Conservation (phyloP, 129 eudicot genomes). For the Dittrichia graveolens region DNA sequence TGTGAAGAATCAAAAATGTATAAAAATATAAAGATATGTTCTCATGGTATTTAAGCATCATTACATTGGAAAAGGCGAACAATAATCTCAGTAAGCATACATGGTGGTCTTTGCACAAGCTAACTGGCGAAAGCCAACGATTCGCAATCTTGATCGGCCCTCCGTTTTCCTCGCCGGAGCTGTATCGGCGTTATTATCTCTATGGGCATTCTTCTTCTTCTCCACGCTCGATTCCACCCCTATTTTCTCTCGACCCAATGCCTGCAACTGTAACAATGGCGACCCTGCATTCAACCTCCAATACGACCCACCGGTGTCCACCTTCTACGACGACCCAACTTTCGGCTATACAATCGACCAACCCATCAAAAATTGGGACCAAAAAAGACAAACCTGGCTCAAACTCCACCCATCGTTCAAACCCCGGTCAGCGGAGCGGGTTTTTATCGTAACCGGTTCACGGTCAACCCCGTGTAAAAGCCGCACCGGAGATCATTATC, state of each 20-base stretch:
- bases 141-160: slow-evolving; percentile 38
- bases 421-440: slow-evolving; percentile 19
- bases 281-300: slow-evolving; percentile 31
- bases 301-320: slow-evolving; percentile 38
- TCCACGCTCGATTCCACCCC: slow-evolving; percentile 14
- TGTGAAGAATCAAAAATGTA: too few relatives aligned
- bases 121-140: slow-evolving; percentile 38
- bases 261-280: slow-evolving; percentile 27
- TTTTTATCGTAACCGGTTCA: slow-evolving; percentile 41
- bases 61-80: slow-evolving; percentile 19
- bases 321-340: slow-evolving; percentile 50
- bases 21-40: slow-evolving; percentile 9
- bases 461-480: slow-evolving; percentile 39
- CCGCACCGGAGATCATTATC: slow-evolving; percentile 41
- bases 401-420: slow-evolving; percentile 34
- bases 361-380: slow-evolving; percentile 35
- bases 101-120: slow-evolving; percentile 33
- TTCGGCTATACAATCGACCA: slow-evolving; percentile 34
- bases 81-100: not conserved
- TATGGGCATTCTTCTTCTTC: slow-evolving; percentile 35
- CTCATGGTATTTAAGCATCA: slow-evolving; percentile 33
- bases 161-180: slow-evolving; percentile 47
- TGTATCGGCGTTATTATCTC: slow-evolving; percentile 15
- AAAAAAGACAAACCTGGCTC: slow-evolving; percentile 35
- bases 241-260: not conserved